Evolutionary conservation across 2,329 filamentous ascomycete species (phyloP), one percentile per base, ranked within the genome.

Genomic region (Penicillium digitatum): DNA sequence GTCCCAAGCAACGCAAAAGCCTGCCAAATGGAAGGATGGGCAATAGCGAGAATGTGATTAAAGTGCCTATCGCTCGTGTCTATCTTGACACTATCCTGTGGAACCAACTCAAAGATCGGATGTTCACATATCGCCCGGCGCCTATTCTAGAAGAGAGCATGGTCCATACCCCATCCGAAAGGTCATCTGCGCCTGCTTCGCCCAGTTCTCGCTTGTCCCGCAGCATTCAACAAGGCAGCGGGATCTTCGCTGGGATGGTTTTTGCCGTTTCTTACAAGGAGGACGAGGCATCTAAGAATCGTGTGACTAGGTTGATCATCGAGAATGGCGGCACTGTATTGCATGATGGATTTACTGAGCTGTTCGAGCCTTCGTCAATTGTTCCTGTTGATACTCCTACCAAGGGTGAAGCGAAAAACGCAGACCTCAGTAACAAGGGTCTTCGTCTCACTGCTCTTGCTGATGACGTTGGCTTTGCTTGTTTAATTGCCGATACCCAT

Each of bases 401-500:
- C 35, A 72, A 68, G 67, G 40, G 68, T 61, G 24, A 59, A 51
- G 14, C 49, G 43, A 40, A 57, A 31, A 49, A 57, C 52, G 18
- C 42, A 43, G 46, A 40, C 18, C 62, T 66, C 12, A 65, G 58
- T 37, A 55, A 55, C 40, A 42, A 38, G 43, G 58, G 63, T 32
- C 74, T 94, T 18, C 76, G 71, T 1, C 78, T 95, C 0, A 83
- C 76, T 1, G 61, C 77, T 11, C 71, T 77, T 22, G 81, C 82
- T 22, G 66, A 76, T 34, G 74, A 80, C 2, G 77, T 86, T 1
- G 87, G 89, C 0, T 97, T 99, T 67, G 85, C 89, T 0, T 92
- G 90, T 4, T 77, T 97, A 14, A 89, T 99, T 56, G 87, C 92
- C 0, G 90, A 97, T 66, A 83, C 84, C 5, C 88, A 96, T 70